Evolutionary conservation across 345 rosid species (phyloP), one percentile per base, ranked within the genome.

Genomic region (Raphanus sativus): DNA sequence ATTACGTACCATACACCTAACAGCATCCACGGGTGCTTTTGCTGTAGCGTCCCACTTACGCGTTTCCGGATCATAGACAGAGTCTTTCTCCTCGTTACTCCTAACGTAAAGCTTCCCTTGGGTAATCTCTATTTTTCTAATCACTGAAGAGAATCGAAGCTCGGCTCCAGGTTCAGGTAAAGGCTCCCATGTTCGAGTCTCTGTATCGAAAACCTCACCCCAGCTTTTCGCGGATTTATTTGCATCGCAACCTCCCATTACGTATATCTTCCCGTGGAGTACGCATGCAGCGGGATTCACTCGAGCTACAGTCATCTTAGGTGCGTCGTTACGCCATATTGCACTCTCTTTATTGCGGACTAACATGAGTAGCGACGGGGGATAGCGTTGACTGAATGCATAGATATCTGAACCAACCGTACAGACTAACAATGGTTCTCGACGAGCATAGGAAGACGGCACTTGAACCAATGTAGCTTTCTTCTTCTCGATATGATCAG

Each of bases 341-440:
- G 3, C 8, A 4, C 8, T 48, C 8, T 12, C 32, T 2, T 90
- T 87, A 42, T 89, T 86, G 48, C 48, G 48, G 48, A 10, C 48
- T 40, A 40, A 2, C 38, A 34, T 34, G 38, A 70, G 79, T 6
- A 87, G 11, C 6, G 90, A 69, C 29, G 45, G 62, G 33, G 7
- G 3, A 81, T 69, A 16, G 17, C 24, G 82, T 6, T 91, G 90
- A 0, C 89, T 91, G 48, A 91, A 30, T 6, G 83, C 89, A 54
- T 81, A 89, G 12, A 81, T 79, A 25, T 48, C 71, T 59, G 80
- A 84, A 3, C 87, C 91, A n/a, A 86, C 38, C 24, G 79, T 72
- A 67, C 16, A 1, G 5, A 4, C 0, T 1, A 45, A 45, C 54
- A 45, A 45, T 13, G 17, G 54, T 45, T 45, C 54, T 45, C 5